Conservation (phyloP, 441 rosid genomes). For the Croton laevigatus region DNA sequence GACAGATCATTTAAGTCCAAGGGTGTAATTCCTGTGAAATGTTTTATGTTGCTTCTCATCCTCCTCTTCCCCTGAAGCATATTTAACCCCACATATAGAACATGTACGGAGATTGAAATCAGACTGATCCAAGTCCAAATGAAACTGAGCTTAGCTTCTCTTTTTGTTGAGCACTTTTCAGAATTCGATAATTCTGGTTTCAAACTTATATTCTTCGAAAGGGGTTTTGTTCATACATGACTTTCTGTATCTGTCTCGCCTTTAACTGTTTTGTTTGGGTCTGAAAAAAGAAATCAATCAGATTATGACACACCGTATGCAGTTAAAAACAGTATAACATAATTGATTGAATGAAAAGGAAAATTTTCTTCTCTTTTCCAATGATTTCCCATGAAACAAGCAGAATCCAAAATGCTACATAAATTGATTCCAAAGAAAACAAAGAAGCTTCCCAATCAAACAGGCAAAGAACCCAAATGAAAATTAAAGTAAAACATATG, state of each 20-base stretch:
- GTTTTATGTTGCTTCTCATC: conserved; percentile 70
- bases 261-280: conserved; percentile 19
- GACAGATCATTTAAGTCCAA: too few relatives aligned
- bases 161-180: conserved; percentile 49
- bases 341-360: neutral
- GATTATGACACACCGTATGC: neutral
- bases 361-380: neutral
- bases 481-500: neutral
- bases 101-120: conserved; percentile 78
- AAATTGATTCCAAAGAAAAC: neutral
- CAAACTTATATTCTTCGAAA: conserved; percentile 15
- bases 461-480: neutral
- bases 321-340: neutral
- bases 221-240: conserved; percentile 8
- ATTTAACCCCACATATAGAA: conserved; percentile 51
- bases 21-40: conserved; percentile 62
- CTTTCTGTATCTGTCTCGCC: conserved; percentile 18
- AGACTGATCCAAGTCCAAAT: conserved; percentile 81
- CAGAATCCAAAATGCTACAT: neutral
- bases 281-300: neutral
- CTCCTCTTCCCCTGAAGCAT: conserved; percentile 64
- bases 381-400: neutral
- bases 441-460: neutral
- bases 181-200: conserved; percentile 24
- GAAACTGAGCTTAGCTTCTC: conserved; percentile 75